Evolutionary conservation across 306 rosid genomes (phyloP), one percentile per base, ranked within the genome.

Genomic region (Sicyos edulis): DNA sequence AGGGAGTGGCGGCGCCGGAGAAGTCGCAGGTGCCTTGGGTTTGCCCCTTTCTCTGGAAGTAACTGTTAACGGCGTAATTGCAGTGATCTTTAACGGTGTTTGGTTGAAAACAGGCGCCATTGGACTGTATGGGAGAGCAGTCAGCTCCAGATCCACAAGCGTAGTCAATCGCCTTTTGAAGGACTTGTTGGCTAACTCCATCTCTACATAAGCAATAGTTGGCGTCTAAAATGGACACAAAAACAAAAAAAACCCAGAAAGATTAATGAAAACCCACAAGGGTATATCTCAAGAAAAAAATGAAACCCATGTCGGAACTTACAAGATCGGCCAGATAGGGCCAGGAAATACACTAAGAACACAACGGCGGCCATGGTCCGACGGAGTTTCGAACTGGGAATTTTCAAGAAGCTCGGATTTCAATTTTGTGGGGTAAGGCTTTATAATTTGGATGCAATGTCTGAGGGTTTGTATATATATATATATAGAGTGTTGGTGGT

Each of bases 131-230:
- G 4, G 87, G 83, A 6, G 81, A n/a, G 21, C 99, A 95, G 44
- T 95, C 99, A 76, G 97, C 99, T 70, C 99, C 99, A 51, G 87
- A 85, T 76, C 99, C 99, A 80, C 99, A 95, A 9, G 99, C 99
- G 79, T 91, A 95, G 70, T 95, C 99, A 51, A 95, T 70, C 5
- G 88, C 75, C 80, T 84, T 95, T 79, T 95, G 99, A 63, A 91
- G 89, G 16, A 7, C 16, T 79, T 82, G 85, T 29, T 87, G 89
- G 26, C 81, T 61, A 1, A 83, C 67, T 57, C 97, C 97, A 80
- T 91, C 97, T 83, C 80, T 91, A 71, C 99, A 95, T 10, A 95
- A 1, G 76, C 99, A 95, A 71, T 87, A 95, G 42, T 78, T 66
- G 42, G 92, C 95, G 80, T 89, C 99, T 93, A 26, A 59, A 21